Percentiles rank a stretch among this genome's conserved stretches.
Evolutionary conservation across 305 asterid genomes (phyloP).

Genomic region (Solanum hybrid): DNA sequence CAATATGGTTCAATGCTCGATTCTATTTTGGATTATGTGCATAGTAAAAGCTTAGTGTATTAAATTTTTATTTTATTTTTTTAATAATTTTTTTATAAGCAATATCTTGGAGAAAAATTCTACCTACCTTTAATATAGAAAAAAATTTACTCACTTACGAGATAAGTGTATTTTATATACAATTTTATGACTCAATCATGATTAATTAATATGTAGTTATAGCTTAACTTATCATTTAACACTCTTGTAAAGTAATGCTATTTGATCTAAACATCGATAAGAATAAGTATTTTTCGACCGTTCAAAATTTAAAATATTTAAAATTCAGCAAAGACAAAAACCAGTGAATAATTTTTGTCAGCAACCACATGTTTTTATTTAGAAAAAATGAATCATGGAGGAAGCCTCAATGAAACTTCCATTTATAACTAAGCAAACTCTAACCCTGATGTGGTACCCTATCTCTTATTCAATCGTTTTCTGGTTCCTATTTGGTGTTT

Average conservation of each 20-base stretch:
- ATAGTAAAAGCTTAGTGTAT: background rate
- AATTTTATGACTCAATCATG: background rate
- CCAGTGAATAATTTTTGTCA: background rate
- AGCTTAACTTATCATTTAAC: background rate
- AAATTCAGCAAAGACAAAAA: background rate
- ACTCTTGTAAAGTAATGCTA: background rate
- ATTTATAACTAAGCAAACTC: background rate
- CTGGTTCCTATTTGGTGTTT: rapidly evolving
- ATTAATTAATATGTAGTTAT: background rate
- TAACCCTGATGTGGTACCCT: background rate
- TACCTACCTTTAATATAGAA: background rate
- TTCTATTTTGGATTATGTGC: no score
- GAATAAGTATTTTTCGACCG: background rate
- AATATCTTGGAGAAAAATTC: no score
- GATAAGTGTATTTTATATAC: background rate
- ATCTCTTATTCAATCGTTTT: background rate
- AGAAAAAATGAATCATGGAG: background rate
- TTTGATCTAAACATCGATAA: background rate
- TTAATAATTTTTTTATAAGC: no score
- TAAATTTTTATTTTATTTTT: no score
- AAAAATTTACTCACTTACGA: background rate
- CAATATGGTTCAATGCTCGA: background rate
- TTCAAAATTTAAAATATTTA: background rate
- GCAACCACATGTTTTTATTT: background rate
- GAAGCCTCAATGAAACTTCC: background rate